These are phyloP conservation scores for Trebouxia gelatinosa DNA, from an alignment of 163 green algal species.

Conservation along the genomic window DNA sequence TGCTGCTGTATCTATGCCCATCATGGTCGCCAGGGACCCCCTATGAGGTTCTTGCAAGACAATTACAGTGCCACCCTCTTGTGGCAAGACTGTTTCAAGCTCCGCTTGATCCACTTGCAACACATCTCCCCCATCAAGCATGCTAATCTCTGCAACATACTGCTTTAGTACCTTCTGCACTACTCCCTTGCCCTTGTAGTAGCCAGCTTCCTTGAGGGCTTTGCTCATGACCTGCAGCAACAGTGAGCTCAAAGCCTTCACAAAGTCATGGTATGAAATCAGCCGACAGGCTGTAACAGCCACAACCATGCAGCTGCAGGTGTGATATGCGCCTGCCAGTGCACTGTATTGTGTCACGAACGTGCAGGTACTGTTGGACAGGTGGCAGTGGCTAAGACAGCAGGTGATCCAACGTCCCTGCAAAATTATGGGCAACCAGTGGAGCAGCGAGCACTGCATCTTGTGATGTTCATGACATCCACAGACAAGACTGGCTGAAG, in stretches of 20 bases:
- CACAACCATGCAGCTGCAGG: too few species aligned
- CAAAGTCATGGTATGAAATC: background rate
- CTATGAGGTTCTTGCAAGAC: constrained; percentile 70
- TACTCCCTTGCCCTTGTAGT: constrained; percentile 93
- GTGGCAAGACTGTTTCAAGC: constrained; percentile 77
- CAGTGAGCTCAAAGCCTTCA: background rate
- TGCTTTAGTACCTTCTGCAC: constrained; percentile 73
- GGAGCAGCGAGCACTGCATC: too few species aligned
- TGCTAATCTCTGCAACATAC: constrained; percentile 82
- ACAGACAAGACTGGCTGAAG: too few species aligned
- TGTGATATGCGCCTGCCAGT: background rate
- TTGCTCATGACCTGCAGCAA: constrained; percentile 81
- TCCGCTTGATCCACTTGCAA: constrained; percentile 83
- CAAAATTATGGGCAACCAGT: too few species aligned
- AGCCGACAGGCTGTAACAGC: too few species aligned
- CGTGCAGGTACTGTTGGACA: background rate
- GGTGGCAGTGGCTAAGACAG: too few species aligned
- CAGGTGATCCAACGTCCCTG: too few species aligned
- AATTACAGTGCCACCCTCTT: constrained; percentile 71
- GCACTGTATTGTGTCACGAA: background rate
- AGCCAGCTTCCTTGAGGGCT: constrained; percentile 76
- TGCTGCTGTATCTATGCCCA: constrained; percentile 37
- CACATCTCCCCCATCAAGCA: constrained; percentile 62
- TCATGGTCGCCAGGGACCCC: constrained; percentile 9
- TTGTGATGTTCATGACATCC: too few species aligned